A percentile compares a stretch with the other conserved stretches of the same genome.
These are phyloP conservation scores for Melampsora larici-populina DNA, from an alignment of 1,284 basidiomycete genomes.

Conservation along the genomic window DNA sequence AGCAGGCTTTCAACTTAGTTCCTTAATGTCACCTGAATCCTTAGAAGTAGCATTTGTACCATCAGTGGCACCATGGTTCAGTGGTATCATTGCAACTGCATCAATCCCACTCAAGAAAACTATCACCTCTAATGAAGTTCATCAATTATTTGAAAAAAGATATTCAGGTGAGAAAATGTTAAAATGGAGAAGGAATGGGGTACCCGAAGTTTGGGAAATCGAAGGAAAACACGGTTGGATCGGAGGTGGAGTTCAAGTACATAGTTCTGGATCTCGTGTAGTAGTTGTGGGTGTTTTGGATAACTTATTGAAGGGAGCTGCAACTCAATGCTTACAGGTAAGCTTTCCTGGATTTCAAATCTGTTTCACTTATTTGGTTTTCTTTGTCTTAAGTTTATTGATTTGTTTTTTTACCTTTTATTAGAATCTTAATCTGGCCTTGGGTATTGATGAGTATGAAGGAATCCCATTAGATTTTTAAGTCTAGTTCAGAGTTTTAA, in stretches of 20 bases:
- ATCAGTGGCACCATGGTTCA: constrained; percentile 88
- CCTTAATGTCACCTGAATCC: constrained; percentile 54
- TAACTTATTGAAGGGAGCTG: constrained; percentile 94
- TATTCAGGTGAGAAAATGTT: constrained; percentile 72
- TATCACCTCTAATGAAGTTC: constrained; percentile 69
- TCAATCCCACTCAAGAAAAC: constrained; percentile 71
- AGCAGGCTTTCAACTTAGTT: constrained; percentile 74
- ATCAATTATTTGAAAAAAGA: constrained; percentile 70
- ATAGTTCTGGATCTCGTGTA: constrained; percentile 78
- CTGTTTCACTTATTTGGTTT: neutral
- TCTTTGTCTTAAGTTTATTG: neutral
- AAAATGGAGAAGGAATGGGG: constrained; percentile 58
- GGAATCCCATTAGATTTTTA: constrained; percentile 63
- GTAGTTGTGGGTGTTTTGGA: constrained; percentile 92
- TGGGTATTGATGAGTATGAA: constrained; percentile 85
- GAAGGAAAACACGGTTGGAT: constrained; percentile 82
- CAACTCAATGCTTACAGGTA: constrained; percentile 93
- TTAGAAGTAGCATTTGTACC: constrained; percentile 83
- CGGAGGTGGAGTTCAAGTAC: constrained; percentile 90
- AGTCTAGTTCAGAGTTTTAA: too few relatives aligned
- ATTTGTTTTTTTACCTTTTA: neutral
- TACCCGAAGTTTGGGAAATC: constrained; percentile 72
- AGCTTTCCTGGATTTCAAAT: too few relatives aligned
- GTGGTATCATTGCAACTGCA: constrained; percentile 83
- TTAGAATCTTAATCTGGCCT: constrained; percentile 88